Conservation (phyloP, 305 asterid species). For the Plantago rigida region DNA sequence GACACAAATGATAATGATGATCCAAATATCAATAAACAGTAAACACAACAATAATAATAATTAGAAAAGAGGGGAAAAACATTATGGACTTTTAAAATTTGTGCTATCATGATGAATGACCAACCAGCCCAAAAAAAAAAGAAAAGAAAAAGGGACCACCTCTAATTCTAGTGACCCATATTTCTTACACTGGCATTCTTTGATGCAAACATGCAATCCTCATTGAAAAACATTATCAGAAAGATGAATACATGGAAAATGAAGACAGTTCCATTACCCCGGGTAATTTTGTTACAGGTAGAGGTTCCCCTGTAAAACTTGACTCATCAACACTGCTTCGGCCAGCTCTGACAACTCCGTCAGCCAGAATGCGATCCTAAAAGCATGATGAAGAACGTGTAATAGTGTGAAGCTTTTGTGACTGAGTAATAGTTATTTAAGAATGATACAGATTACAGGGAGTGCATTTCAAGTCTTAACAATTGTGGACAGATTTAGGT, state of each 20-base stretch:
- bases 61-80: no score
- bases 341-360: conserved; percentile 78
- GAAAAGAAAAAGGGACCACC: no score
- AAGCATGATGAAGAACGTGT: conserved; percentile 21
- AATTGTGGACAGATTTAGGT: not conserved
- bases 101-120: no score
- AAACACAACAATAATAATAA: no score
- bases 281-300: conserved; percentile 86
- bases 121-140: no score
- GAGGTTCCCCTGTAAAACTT: conserved; percentile 94
- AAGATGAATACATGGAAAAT: conserved; percentile 21
- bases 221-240: conserved; percentile 1
- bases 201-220: conserved; percentile 20
- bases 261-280: conserved; percentile 55
- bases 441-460: not conserved
- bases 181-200: conserved; percentile 13
- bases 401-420: conserved; percentile 7
- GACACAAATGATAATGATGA: not conserved
- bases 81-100: no score
- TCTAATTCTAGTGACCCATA: not conserved
- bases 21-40: not conserved
- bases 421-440: conserved; percentile 11
- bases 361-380: conserved; percentile 97
- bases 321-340: conserved; percentile 97
- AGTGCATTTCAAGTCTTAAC: conserved; percentile 7